Evolutionary conservation across 2,329 filamentous ascomycete species (phyloP), one percentile per base, ranked within the genome.

Genomic region (Microcyclosporella mali): DNA sequence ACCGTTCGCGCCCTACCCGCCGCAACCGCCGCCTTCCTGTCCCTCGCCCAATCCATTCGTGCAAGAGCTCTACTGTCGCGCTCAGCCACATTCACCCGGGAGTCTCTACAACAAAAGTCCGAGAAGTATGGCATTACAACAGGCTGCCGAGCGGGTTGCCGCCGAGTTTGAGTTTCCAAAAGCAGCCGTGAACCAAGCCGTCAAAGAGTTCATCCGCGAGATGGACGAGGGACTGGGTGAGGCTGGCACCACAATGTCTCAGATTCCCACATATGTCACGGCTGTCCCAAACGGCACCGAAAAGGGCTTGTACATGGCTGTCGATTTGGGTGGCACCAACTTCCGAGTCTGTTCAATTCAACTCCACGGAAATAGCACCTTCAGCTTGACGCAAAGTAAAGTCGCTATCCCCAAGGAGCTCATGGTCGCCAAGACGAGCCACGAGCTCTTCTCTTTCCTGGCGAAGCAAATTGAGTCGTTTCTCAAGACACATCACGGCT

Each of bases 271-370:
- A 32, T 98, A 95, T 67, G 90, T 98, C 54, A 97, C 92, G 1
- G 84, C 81, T 28, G 89, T 97, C 19, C 92, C 92, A 62, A 92
- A 97, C 76, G 92, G 92, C 57, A 95, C 89, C 3, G 92, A 98
- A 70, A 94, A 95, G 88, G 92, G 92, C 36, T 74, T 95, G 30
- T 98, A 95, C 70, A 81, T 98, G 62, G 90, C 92, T 30, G 89
- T 98, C 52, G 92, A 98, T 62, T 78, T 98, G n/a, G 92, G 92
- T 50, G 92, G 92, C 58, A 98, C 92, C 52, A 98, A 98, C 71
- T 95, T 97, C 69, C 85, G 92, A 57, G 92, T 98, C 60, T 98
- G 92, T 72, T 95, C 90, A 33, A 85, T 98, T 60, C 79, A 86
- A 56, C 75, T 98, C 48, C 89, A 95, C 63, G 92, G 92, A 60